Evolutionary conservation across 2,329 filamentous ascomycete species (phyloP).

Genomic region (Venturia nashicola): DNA sequence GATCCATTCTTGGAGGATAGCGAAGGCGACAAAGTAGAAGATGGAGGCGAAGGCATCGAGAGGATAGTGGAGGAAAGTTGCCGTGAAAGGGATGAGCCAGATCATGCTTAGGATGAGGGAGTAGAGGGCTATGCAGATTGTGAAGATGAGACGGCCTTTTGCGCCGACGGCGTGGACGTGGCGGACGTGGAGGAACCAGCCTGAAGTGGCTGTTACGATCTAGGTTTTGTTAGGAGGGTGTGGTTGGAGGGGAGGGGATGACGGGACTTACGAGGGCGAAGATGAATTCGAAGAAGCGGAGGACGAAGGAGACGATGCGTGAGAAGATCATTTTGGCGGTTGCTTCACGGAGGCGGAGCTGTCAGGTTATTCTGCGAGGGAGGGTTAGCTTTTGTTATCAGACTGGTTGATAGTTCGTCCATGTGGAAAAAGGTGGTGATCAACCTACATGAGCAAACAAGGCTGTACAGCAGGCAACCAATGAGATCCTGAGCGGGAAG

Average conservation of each 20-base stretch:
- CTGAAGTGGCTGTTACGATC: constrained; percentile 55
- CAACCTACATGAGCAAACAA: neutral
- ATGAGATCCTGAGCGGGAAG: neutral
- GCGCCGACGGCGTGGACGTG: constrained; percentile 38
- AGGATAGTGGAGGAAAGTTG: constrained; percentile 57
- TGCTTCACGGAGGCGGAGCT: neutral
- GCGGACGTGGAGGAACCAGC: constrained; percentile 47
- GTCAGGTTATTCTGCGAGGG: neutral
- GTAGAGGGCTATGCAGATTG: constrained; percentile 56
- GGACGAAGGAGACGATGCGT: constrained; percentile 42
- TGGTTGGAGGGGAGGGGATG: neutral
- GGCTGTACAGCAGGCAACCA: neutral
- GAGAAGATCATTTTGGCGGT: constrained; percentile 29
- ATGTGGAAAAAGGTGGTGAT: neutral
- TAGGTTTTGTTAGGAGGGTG: constrained; percentile 13
- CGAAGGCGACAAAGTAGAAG: constrained; percentile 59
- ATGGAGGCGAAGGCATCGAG: constrained; percentile 57
- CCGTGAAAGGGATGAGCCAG: constrained; percentile 60
- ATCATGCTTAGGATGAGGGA: constrained; percentile 57
- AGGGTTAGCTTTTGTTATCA: neutral
- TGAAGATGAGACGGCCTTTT: constrained; percentile 60
- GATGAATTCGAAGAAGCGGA: constrained; percentile 51
- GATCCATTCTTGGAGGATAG: constrained; percentile 32
- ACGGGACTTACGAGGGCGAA: constrained; percentile 49
- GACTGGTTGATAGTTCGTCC: neutral